phyloP scores from a whole-genome alignment of 2,329 filamentous ascomycete genomes.

The Neophaeococcomyces mojaviensis region DNA sequence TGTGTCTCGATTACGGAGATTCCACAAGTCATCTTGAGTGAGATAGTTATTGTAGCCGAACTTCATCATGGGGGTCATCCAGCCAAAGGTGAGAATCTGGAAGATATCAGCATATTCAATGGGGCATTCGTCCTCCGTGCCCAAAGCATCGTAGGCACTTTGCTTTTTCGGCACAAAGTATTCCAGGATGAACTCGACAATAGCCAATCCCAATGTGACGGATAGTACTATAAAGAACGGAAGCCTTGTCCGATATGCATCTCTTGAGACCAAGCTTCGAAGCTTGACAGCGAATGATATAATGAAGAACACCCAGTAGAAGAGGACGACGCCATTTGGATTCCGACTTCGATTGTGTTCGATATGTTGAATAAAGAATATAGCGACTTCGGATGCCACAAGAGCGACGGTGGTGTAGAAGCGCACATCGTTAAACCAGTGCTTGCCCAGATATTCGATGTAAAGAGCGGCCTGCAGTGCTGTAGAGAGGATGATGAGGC shows the following conservation, averaged over 20 bases:
- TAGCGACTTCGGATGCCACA: constrained; percentile 62
- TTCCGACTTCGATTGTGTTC: constrained; percentile 78
- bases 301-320: constrained; percentile 85
- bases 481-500: constrained; percentile 59
- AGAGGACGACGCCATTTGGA: constrained; percentile 78
- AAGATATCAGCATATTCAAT: constrained; percentile 92
- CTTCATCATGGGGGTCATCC: constrained; percentile 99
- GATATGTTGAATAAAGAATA: constrained; percentile 75
- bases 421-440: constrained; percentile 75
- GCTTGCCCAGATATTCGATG: constrained; percentile 58
- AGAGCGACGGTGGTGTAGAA: constrained; percentile 74
- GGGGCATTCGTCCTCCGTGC: constrained; percentile 60
- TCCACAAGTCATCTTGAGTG: constrained; percentile 94
- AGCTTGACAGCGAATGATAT: constrained; percentile 75
- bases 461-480: constrained; percentile 68
- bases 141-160: constrained; percentile 60
- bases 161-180: constrained; percentile 78
- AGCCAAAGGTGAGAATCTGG: constrained; percentile 85
- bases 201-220: constrained; percentile 61
- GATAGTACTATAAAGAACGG: constrained; percentile 74
- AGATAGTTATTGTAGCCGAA: constrained; percentile 85
- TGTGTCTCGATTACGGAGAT: constrained; percentile 69
- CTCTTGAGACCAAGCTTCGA: constrained; percentile 73
- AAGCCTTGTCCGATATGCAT: constrained; percentile 57
- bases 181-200: constrained; percentile 68